Conservation (phyloP, 108 stramenopile genomes). For the Skeletonema marinoi region DNA sequence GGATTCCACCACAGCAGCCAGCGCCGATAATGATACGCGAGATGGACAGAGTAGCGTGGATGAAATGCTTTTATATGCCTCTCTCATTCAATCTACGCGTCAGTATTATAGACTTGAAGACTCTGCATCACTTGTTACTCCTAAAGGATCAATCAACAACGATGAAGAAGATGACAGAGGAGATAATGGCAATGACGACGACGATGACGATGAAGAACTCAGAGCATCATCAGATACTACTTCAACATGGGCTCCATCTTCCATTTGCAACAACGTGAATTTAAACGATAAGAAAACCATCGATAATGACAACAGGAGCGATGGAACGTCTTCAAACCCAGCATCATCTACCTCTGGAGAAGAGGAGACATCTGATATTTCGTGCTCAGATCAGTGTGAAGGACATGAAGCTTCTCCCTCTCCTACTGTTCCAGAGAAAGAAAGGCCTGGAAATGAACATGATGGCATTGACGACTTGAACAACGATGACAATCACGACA, state of each 20-base stretch:
- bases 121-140: neutral
- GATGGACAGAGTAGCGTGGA: neutral
- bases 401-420: neutral
- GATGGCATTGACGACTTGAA: neutral
- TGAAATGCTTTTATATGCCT: conserved; percentile 6
- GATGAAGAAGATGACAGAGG: conserved; percentile 3
- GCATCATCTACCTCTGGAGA: neutral
- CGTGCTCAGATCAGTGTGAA: conserved; percentile 1
- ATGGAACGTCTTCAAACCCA: conserved; percentile 15
- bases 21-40: neutral
- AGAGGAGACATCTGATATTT: conserved; percentile 12
- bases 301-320: conserved; percentile 47
- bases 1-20: neutral
- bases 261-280: conserved; percentile 10
- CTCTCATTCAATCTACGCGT: conserved; percentile 21
- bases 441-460: neutral
- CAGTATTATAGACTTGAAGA: neutral
- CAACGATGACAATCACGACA: neutral
- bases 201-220: neutral
- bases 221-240: conserved; percentile 14
- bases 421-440: neutral
- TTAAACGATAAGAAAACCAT: conserved; percentile 20
- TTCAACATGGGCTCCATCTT: conserved; percentile 28
- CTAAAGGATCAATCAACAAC: neutral
- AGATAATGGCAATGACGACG: neutral